Evolutionary conservation across 768 basidiomycete species (phyloP), one percentile per base, ranked within the genome.

Genomic region (Trametes punicea): DNA sequence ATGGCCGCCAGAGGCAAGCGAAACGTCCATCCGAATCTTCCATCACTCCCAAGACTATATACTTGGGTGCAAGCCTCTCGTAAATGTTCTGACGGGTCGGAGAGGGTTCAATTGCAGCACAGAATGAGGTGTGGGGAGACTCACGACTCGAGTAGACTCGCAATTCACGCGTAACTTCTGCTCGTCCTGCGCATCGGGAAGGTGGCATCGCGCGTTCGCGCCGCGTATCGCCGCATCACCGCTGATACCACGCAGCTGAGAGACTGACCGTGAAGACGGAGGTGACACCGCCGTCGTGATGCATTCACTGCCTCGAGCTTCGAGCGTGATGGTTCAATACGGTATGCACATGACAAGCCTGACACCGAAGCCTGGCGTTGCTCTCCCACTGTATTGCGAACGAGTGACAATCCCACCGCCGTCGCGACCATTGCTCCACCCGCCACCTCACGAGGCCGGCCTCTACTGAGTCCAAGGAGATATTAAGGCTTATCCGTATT

Each of bases 1-100:
- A 10, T n/a, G 34, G 34, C 8, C 5, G 34, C 34, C n/a, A n/a
- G n/a, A 36, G 13, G 2, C 7, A 15, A 36, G 5, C 13, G 13
- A 10, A 36, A 16, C 13, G 34, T 36, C 34, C 34, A 36, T 10
- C n/a, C 13, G 34, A 36, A 36, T 4, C 34, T 36, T 36, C 34
- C 34, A 36, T 36, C 34, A 15, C 34, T 15, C 34, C 13, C 34
- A n/a, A n/a, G 13, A n/a, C 6, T n/a, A 36, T 36, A 36, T 36
- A 9, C 6, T 36, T n/a, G 13, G 13, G 34, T 36, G 5, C 34
- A 36, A 31, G 15, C 15, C 34, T n/a, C n/a, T 5, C n/a, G 15
- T 36, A 5, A n/a, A 36, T n/a, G 34, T 26, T 54, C 52, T 54
- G 52, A 46, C 52, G 26, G 52, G 21, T 44, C 52, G 52, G 44